These are phyloP conservation scores for Metarhizium anisopliae DNA, from an alignment of 2,329 filamentous ascomycete species.

Conservation along the genomic window DNA sequence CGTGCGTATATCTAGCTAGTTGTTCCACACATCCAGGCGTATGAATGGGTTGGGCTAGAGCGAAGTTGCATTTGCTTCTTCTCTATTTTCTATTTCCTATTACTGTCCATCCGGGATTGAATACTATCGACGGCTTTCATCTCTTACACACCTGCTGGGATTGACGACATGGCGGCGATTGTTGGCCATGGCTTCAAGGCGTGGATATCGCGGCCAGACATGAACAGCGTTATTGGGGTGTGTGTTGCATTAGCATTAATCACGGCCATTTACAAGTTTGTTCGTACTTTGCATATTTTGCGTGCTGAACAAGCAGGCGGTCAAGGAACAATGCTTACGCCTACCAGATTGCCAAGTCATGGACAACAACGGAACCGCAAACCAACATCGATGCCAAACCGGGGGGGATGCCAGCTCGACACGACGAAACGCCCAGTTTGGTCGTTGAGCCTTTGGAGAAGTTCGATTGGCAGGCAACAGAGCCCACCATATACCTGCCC, in stretches of 20 bases:
- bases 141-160: background rate
- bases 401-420: background rate
- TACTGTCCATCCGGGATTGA: too few relatives aligned
- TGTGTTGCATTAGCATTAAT: background rate
- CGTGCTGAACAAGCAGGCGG: too few relatives aligned
- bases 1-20: too few relatives aligned
- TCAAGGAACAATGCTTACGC: background rate
- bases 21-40: too few relatives aligned
- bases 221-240: background rate
- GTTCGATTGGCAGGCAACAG: constrained; percentile 31
- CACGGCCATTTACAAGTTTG: background rate
- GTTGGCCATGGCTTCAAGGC: background rate
- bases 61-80: too few relatives aligned
- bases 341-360: background rate
- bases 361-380: background rate
- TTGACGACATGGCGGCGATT: background rate
- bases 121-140: background rate
- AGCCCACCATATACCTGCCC: constrained; percentile 32
- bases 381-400: background rate
- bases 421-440: background rate
- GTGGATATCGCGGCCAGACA: background rate
- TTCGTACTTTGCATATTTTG: background rate
- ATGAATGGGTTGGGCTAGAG: too few relatives aligned
- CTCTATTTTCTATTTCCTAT: too few relatives aligned
- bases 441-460: constrained; percentile 15